These are phyloP conservation scores for Camellia oleifera DNA, from an alignment of 179 eudicot genomes.

Conservation along the genomic window DNA sequence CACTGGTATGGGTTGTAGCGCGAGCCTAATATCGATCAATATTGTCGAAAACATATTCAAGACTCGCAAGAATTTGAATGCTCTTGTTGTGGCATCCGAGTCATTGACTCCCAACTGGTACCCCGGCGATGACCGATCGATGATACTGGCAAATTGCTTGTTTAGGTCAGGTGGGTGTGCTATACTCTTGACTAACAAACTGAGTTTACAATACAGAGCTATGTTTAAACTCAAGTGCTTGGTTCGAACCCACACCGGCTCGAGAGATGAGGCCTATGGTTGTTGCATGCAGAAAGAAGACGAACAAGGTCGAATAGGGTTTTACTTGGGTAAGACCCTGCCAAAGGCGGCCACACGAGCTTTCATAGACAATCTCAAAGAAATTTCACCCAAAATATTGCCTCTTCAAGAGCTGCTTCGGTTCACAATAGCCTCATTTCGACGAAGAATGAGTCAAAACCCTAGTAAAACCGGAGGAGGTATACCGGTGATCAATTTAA, in stretches of 20 bases:
- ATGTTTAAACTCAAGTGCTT: conserved; percentile 50
- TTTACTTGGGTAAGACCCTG: conserved; percentile 66
- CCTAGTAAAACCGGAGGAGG: conserved; percentile 13
- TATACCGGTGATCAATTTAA: conserved; percentile 48
- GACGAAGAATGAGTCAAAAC: conserved; percentile 9
- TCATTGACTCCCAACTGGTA: conserved; percentile 88
- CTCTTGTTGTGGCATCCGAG: conserved; percentile 79
- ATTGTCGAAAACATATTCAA: conserved; percentile 55
- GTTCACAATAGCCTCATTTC: conserved; percentile 21
- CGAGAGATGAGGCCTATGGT: conserved; percentile 51
- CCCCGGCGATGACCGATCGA: conserved; percentile 76
- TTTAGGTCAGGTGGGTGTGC: conserved; percentile 84
- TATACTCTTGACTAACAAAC: conserved; percentile 63
- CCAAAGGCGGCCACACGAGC: conserved; percentile 74
- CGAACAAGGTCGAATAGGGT: conserved; percentile 40
- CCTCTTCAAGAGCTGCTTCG: conserved; percentile 56
- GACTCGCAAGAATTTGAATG: conserved; percentile 30
- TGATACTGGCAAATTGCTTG: conserved; percentile 79
- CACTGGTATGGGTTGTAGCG: conserved; percentile 97
- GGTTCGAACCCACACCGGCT: conserved; percentile 68
- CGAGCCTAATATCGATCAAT: conserved; percentile 68
- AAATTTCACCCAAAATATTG: conserved; percentile 58
- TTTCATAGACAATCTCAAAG: conserved; percentile 65
- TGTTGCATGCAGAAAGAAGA: conserved; percentile 75
- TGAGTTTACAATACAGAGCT: conserved; percentile 32